phyloP scores from a whole-genome alignment of 1,284 basidiomycete genomes.

The Sutorius eximius region DNA sequence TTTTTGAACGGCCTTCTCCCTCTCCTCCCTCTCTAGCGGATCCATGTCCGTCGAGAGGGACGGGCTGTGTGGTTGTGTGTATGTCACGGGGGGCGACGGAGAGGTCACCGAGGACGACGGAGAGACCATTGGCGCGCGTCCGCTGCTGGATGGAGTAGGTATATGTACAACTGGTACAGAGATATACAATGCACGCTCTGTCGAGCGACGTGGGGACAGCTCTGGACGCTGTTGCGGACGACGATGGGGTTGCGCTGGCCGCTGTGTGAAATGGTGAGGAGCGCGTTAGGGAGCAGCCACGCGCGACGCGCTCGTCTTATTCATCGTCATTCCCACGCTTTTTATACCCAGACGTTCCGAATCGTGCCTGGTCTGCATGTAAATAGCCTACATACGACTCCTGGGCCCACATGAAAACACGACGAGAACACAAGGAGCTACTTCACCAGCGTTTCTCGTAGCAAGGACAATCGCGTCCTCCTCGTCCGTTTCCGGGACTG shows the following conservation, averaged over 20 bases:
- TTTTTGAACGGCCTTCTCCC: slow-evolving; percentile 66
- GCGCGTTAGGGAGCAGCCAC: slow-evolving; percentile 43
- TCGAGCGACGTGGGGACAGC: slow-evolving; percentile 2
- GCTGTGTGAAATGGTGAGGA: slow-evolving; percentile 35
- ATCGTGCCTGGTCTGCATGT: slow-evolving; percentile 19
- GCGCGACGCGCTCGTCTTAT: slow-evolving; percentile 49
- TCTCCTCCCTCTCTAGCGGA: slow-evolving; percentile 51
- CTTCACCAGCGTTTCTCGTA: slow-evolving; percentile 9
- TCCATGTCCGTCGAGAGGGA: slow-evolving; percentile 40
- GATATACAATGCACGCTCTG: slow-evolving; percentile 9
- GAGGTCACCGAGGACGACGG: slow-evolving; percentile 76
- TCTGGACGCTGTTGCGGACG: slow-evolving; percentile 32
- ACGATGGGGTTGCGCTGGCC: slow-evolving; percentile 33
- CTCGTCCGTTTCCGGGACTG: slow-evolving; percentile 5
- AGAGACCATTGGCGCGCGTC: slow-evolving; percentile 64
- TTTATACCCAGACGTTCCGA: slow-evolving; percentile 25
- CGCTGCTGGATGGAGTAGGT: slow-evolving; percentile 1
- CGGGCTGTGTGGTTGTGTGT: slow-evolving; percentile 49
- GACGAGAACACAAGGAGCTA: slow-evolving; percentile 12
- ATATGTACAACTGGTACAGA: slow-evolving; percentile 15
- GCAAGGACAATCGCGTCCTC: too few relatives aligned
- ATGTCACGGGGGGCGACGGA: slow-evolving; percentile 67
- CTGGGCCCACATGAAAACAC: slow-evolving; percentile 13
- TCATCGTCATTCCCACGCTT: slow-evolving; percentile 36
- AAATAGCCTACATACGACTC: slow-evolving; percentile 17